Base-by-base conservation (phyloP, 1,284 basidiomycete species). In the Boletellus deceptivus region DNA sequence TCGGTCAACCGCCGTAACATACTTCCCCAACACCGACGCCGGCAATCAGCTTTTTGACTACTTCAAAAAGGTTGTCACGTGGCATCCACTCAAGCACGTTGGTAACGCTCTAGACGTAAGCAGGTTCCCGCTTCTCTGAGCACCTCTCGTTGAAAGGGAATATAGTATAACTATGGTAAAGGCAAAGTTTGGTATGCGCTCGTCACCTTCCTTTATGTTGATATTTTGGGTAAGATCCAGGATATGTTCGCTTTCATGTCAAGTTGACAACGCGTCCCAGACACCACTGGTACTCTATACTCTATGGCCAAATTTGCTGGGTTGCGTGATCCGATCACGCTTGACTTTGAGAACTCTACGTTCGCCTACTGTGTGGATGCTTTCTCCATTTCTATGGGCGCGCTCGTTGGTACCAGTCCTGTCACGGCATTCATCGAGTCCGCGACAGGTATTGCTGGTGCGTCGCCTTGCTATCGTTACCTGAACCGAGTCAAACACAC, bases 281-380 rank as follows among this genome's bases (percentile, higher is more conserved):
- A 80, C 55, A 77, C 74, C 24, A 82, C 77, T 43, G 89, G 91
- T 63, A 93, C 92, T 2, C 72, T 94, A 11, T 93, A 93, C 70
- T 86, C 92, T 39, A 94, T 95, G 92, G 89, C 91, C 46, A 91
- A 89, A 64, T 93, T 93, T 58, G 91, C 92, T n/a, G 89, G 89
- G 20, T 79, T 95, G 11, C 88, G 90, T 50, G 86, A 94, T 66
- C 87, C 86, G 2, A 79, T 88, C 14, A 93, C 91, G 16, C 75
- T 91, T 54, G 92, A 95, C 70, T 95, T 95, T 63, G 92, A 95
- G 71, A 83, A 85, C 56, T 89, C 86, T 20, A 92, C 89, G 6
- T 75, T 90, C 49, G 92, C 91, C 6, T 94, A 92, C 72, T 89
- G 88, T 58, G 79, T 91, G 36, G 90, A 92, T 61, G 89, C 89